Percentiles rank a stretch among this genome's conserved stretches.
Evolutionary conservation across 2,329 filamentous ascomycete genomes (phyloP).

Genomic region (Tolypocladium amazonense): DNA sequence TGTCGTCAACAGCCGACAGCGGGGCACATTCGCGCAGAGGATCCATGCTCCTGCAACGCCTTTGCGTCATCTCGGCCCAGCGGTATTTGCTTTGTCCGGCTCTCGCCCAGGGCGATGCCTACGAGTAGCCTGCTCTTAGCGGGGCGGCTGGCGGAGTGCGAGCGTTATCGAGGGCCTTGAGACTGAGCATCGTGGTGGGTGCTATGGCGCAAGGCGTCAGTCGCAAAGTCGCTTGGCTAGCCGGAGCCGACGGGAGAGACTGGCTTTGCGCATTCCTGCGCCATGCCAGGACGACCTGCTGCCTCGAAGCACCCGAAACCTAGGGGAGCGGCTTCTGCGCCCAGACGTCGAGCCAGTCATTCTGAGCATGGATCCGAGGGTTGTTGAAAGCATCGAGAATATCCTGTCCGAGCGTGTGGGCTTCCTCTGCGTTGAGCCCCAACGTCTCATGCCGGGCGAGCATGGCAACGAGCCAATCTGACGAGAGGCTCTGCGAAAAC

Average conservation of each 20-base stretch:
- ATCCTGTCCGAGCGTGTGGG: slow-evolving; percentile 18
- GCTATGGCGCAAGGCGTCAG: background rate
- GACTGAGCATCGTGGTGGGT: background rate
- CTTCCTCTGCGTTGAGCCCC: slow-evolving; percentile 22
- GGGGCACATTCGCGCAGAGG: background rate
- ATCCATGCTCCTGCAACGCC: background rate
- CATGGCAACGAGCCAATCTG: slow-evolving; percentile 23
- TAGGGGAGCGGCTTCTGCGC: slow-evolving; percentile 21
- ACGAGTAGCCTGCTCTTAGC: background rate
- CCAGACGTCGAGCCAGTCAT: slow-evolving; percentile 26
- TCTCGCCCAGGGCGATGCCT: background rate
- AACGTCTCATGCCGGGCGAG: slow-evolving; percentile 20
- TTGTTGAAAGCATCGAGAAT: slow-evolving; percentile 21
- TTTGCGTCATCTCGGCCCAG: background rate
- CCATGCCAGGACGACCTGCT: background rate
- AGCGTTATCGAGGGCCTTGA: background rate
- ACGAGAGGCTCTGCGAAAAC: slow-evolving; percentile 22
- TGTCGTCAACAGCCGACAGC: background rate
- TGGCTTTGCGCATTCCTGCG: background rate
- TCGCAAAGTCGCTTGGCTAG: background rate
- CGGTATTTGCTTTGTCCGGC: background rate
- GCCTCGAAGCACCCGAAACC: background rate
- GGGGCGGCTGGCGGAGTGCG: background rate
- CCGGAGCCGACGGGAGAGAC: background rate
- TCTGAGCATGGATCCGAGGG: slow-evolving; percentile 19